Evolutionary conservation across 148 eudicot genomes (phyloP), one percentile per base, ranked within the genome.

Genomic region (Arctostaphylos glauca): DNA sequence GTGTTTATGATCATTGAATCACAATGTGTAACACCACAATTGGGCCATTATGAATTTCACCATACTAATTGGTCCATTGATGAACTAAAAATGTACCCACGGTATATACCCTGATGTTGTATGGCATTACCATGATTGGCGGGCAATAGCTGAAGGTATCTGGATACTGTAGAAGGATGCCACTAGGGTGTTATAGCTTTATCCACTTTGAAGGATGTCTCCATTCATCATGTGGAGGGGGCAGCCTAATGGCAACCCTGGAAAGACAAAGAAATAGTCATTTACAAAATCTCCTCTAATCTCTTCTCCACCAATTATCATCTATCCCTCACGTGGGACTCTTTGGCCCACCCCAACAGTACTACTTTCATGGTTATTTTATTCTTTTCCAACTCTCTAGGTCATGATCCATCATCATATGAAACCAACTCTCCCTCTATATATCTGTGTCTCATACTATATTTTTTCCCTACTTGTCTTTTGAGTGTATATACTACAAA

Each of bases 291-390:
- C 98, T 90, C 81, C 89, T 80, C 96, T 92, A 91, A 93, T 94
- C 94, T 75, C 87, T 83, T 94, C 93, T 85, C 94, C 87, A 88
- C 98, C 98, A 94, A 90, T 92, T 78, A 92, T 85, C 85, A 73
- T 84, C 83, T 81, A 91, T 86, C 93, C 84, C 92, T 84, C 98
- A 92, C 98, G 91, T 94, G 96, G 94, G 92, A 83, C 71, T 86
- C 62, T 72, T 80, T 87, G 89, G 82, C 92, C 93, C 85, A 90
- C 91, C 71, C 77, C 80, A 71, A 81, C 80, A 71, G 81, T 80
- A 5, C 77, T 77, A 14, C 77, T 81, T 83, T 54, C 43, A 47
- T 73, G 85, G 72, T 77, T 84, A 64, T 85, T 49, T 60, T 80
- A 74, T 78, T 81, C 82, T 80, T 81, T 79, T n/a, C 7, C 79